phyloP scores from a whole-genome alignment of 1,284 basidiomycete genomes.

The Cutaneotrichosporon arboriforme region DNA sequence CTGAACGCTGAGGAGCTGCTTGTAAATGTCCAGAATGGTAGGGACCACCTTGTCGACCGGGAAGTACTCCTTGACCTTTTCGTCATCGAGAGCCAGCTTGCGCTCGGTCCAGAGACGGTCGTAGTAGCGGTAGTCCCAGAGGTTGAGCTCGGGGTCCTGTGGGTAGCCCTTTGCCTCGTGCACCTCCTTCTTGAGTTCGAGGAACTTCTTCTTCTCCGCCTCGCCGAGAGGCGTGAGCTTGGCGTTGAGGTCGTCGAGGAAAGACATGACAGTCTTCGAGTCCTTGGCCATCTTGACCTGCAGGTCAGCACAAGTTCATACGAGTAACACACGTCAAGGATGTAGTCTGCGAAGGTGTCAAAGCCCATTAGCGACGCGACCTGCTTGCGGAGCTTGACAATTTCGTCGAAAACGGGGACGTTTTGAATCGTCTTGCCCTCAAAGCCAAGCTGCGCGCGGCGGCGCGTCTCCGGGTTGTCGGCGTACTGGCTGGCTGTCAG shows the following conservation, averaged over 20 bases:
- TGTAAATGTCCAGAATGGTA: conserved; percentile 21
- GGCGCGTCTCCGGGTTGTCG: conserved; percentile 17
- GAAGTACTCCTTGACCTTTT: conserved; percentile 25
- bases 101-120: conserved; percentile 21
- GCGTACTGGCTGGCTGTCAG: conserved; percentile 15
- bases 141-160: conserved; percentile 14
- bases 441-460: conserved; percentile 13
- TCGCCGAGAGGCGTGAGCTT: conserved; percentile 18
- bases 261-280: conserved; percentile 14
- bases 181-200: conserved; percentile 17
- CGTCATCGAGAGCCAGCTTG: conserved; percentile 19
- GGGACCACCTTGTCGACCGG: conserved; percentile 22
- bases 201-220: conserved; percentile 16
- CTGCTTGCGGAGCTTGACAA: conserved; percentile 16
- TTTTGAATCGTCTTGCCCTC: conserved; percentile 19
- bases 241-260: conserved; percentile 17
- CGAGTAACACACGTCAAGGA: conserved; percentile 18
- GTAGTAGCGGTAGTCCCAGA: conserved; percentile 25
- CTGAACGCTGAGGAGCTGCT: conserved; percentile 17
- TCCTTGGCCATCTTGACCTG: conserved; percentile 23
- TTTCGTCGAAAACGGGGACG: conserved; percentile 15
- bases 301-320: not conserved
- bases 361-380: conserved; percentile 17
- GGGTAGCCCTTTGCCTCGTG: conserved; percentile 12
- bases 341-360: conserved; percentile 19